Evolutionary conservation across 2,329 filamentous ascomycete species (phyloP).

Genomic region (Fusarium cicatricum): DNA sequence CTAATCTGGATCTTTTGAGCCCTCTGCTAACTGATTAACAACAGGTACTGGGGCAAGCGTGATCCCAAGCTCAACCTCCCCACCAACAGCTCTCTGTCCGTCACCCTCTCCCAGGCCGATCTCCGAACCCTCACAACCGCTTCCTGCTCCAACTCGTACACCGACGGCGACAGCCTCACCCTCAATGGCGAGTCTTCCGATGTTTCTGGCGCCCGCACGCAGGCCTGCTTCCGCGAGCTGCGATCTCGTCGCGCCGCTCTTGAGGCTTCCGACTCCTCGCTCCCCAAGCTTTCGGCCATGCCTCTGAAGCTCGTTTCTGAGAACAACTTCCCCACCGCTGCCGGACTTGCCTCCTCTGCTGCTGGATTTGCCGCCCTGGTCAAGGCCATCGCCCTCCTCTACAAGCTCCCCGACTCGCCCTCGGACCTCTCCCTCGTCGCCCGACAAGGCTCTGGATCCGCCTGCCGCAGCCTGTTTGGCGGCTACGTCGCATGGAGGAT

Average conservation of each 20-base stretch:
- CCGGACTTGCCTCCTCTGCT: constrained; percentile 80
- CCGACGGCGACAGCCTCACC: constrained; percentile 72
- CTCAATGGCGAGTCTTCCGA: constrained; percentile 87
- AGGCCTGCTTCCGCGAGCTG: constrained; percentile 91
- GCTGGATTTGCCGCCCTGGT: constrained; percentile 77
- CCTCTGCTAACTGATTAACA: background rate
- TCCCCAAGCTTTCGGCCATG: constrained; percentile 82
- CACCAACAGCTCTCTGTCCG: constrained; percentile 96
- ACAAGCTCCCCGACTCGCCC: constrained; percentile 81
- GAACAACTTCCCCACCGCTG: constrained; percentile 99
- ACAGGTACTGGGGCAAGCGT: constrained; percentile 91
- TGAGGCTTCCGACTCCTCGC: constrained; percentile 73
- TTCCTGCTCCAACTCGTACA: constrained; percentile 80
- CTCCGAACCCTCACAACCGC: constrained; percentile 96
- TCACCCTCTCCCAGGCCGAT: constrained; percentile 93
- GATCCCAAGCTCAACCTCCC: constrained; percentile 94
- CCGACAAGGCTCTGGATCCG: constrained; percentile 92
- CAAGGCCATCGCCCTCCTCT: constrained; percentile 89
- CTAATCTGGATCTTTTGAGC: background rate
- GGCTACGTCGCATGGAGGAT: constrained; percentile 96
- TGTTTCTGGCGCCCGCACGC: constrained; percentile 87
- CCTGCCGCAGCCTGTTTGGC: constrained; percentile 91
- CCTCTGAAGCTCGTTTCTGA: constrained; percentile 89
- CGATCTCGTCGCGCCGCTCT: constrained; percentile 78
- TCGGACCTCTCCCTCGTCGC: constrained; percentile 89